Evolutionary conservation across 2,329 filamentous ascomycete genomes (phyloP).

Genomic region (Metarhizium rileyi): DNA sequence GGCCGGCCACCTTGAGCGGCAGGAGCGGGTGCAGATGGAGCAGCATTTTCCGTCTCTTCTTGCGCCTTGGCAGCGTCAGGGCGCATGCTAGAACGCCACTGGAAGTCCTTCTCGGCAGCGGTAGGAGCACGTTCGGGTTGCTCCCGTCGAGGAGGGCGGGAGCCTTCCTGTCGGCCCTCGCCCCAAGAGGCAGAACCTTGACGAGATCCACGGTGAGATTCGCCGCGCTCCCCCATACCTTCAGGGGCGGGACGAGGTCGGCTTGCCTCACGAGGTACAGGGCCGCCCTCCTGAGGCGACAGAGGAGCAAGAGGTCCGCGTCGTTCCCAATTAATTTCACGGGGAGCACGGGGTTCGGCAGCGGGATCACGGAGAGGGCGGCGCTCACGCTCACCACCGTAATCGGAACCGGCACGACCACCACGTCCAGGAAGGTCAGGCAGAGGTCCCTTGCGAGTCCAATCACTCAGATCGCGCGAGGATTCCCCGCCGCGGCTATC

Average conservation of each 20-base stretch:
- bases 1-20: constrained; percentile 54
- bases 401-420: constrained; percentile 37
- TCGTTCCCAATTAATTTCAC: constrained; percentile 85
- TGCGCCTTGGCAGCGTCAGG: constrained; percentile 61
- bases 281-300: constrained; percentile 39
- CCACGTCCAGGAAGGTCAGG: constrained; percentile 53
- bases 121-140: constrained; percentile 63
- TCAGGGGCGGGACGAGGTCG: constrained; percentile 37
- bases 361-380: constrained; percentile 55
- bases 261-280: constrained; percentile 44
- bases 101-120: constrained; percentile 83
- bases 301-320: constrained; percentile 79
- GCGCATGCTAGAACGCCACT: constrained; percentile 88
- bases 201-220: constrained; percentile 50
- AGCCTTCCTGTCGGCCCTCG: constrained; percentile 64
- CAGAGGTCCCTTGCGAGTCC: constrained; percentile 87
- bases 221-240: constrained; percentile 47
- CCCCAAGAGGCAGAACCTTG: constrained; percentile 70
- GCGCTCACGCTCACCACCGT: constrained; percentile 39
- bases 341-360: constrained; percentile 50
- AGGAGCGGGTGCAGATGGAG: constrained; percentile 37
- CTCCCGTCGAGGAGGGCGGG: constrained; percentile 69
- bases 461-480: constrained; percentile 74
- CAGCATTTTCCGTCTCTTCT: constrained; percentile 64
- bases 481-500: constrained; percentile 45